These are phyloP conservation scores for Hypsizygus marmoreus DNA, from an alignment of 768 basidiomycete species.

Conservation along the genomic window DNA sequence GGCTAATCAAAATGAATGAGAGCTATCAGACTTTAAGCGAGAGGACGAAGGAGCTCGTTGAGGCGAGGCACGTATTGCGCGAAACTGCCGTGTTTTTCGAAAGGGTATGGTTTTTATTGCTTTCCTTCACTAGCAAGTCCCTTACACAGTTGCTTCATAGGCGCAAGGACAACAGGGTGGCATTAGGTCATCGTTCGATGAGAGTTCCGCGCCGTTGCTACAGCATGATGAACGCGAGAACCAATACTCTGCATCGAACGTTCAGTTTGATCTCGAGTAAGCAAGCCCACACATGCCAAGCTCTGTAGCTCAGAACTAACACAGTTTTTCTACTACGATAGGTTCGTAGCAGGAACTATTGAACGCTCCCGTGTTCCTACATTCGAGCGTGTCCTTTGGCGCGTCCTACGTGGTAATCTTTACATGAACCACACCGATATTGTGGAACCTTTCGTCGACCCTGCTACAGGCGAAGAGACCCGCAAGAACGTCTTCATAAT, in stretches of 20 bases:
- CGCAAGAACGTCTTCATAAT: constrained; percentile 99
- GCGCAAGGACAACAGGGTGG: constrained; percentile 78
- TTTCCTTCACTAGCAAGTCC: neutral
- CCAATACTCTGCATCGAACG: constrained; percentile 47
- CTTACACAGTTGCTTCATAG: constrained; percentile 37
- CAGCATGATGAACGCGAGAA: constrained; percentile 87
- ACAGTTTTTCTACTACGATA: too few relatives aligned
- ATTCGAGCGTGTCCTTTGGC: constrained; percentile 98
- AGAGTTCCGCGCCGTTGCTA: constrained; percentile 86
- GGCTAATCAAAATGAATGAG: constrained; percentile 88
- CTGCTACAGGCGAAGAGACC: constrained; percentile 77
- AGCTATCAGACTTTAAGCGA: constrained; percentile 89
- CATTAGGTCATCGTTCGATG: constrained; percentile 89
- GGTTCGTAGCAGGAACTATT: constrained; percentile 96
- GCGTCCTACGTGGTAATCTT: constrained; percentile 93
- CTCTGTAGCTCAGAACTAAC: neutral
- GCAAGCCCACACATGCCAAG: constrained; percentile 22
- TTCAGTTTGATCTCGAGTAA: constrained; percentile 89
- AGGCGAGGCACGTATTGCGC: constrained; percentile 90
- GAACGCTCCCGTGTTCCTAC: constrained; percentile 89
- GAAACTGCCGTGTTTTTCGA: constrained; percentile 98
- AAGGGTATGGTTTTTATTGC: constrained; percentile 47
- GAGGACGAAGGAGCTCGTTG: constrained; percentile 82
- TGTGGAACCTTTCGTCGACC: constrained; percentile 87
- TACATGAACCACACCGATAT: constrained; percentile 99